Evolutionary conservation across 1,284 basidiomycete species (phyloP).

Genomic region (Lentinus polychrous): DNA sequence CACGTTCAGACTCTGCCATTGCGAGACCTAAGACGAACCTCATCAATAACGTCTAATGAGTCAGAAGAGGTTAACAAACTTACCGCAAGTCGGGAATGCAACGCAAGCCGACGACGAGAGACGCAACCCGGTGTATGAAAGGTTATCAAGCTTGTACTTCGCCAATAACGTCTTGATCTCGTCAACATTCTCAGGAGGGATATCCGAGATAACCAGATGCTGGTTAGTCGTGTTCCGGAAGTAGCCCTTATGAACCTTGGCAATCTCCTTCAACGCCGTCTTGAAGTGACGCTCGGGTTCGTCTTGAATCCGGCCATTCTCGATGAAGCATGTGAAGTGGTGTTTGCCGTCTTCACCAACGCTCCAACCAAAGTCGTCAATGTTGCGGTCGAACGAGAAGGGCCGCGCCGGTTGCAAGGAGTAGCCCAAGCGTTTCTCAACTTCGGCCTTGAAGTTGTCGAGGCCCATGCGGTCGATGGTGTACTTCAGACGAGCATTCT

Average conservation of each 20-base stretch:
- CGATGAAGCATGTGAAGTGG: slow-evolving; percentile 94
- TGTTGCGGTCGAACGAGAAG: slow-evolving; percentile 84
- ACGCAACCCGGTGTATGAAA: slow-evolving; percentile 76
- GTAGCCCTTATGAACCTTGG: slow-evolving; percentile 87
- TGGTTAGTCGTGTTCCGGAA: slow-evolving; percentile 96
- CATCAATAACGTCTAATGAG: slow-evolving; percentile 5
- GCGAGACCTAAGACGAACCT: slow-evolving; percentile 55
- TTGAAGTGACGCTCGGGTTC: slow-evolving; percentile 90
- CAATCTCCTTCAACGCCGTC: slow-evolving; percentile 88
- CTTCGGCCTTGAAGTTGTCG: slow-evolving; percentile 80
- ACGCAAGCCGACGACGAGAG: slow-evolving; percentile 92
- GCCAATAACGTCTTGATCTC: slow-evolving; percentile 76
- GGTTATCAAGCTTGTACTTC: slow-evolving; percentile 89
- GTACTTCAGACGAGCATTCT: slow-evolving; percentile 94
- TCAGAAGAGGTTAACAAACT: slow-evolving; percentile 17
- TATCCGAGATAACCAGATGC: slow-evolving; percentile 86
- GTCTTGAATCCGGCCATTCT: slow-evolving; percentile 96
- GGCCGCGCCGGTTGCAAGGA: slow-evolving; percentile 66
- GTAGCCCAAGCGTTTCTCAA: slow-evolving; percentile 87
- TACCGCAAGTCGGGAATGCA: slow-evolving; percentile 93
- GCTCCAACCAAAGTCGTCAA: slow-evolving; percentile 93
- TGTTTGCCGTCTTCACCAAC: slow-evolving; percentile 84
- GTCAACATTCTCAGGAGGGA: slow-evolving; percentile 66
- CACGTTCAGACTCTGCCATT: slow-evolving; percentile 91
- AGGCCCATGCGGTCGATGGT: slow-evolving; percentile 95